phyloP scores from a whole-genome alignment of 495 filamentous ascomycete species.

The Choiromyces venosus region DNA sequence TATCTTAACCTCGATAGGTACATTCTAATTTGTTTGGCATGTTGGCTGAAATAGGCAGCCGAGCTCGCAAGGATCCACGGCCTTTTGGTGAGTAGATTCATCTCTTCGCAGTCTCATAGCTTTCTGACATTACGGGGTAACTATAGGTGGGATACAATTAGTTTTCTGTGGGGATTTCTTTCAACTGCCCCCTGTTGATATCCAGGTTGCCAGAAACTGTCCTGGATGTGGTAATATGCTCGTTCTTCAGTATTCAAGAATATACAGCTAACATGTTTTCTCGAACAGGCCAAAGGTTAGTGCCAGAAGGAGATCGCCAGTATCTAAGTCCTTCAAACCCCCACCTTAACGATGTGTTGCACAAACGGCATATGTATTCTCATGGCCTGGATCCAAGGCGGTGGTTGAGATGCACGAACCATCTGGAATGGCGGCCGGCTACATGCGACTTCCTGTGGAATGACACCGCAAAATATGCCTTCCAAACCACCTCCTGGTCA shows the following conservation, averaged over 20 bases:
- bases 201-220: neutral
- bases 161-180: neutral
- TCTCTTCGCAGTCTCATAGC: neutral
- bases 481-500: neutral
- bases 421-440: neutral
- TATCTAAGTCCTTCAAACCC: neutral
- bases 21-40: neutral
- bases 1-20: neutral
- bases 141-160: neutral
- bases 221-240: neutral
- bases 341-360: neutral
- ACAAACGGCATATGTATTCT: constrained; percentile 1
- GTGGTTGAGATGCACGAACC: neutral
- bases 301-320: neutral
- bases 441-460: neutral
- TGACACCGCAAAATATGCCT: neutral
- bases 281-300: neutral
- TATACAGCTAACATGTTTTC: neutral
- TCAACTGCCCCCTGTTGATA: neutral
- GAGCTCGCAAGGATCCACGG: neutral
- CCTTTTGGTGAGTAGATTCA: neutral
- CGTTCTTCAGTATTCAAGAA: neutral
- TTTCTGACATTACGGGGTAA: neutral
- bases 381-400: neutral
- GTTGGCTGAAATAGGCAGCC: neutral